A percentile compares a stretch with the other conserved stretches of the same genome.
Conservation (phyloP, 2,329 filamentous ascomycete genomes). For the Thielaviopsis punctulata region DNA sequence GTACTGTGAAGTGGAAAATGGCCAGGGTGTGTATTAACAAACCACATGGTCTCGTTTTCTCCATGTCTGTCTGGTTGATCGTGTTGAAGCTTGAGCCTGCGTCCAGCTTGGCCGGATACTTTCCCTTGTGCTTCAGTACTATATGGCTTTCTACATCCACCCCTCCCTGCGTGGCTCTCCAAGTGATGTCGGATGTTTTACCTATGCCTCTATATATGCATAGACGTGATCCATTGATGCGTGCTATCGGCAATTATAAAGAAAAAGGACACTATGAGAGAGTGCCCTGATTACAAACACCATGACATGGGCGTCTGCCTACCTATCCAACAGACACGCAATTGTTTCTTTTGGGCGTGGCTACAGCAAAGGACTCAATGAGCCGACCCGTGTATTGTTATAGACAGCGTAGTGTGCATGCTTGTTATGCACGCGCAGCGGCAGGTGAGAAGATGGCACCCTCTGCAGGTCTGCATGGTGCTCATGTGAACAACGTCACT, state of each 20-base stretch:
- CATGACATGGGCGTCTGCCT: neutral
- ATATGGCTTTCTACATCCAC: neutral
- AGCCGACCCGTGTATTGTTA: neutral
- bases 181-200: neutral
- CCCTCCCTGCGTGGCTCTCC: neutral
- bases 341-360: neutral
- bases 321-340: neutral
- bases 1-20: neutral
- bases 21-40: too few relatives aligned
- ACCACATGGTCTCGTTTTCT: neutral
- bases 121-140: neutral
- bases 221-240: neutral
- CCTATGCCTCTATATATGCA: neutral
- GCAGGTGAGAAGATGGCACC: constrained; percentile 7
- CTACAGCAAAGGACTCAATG: neutral
- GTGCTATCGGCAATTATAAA: neutral
- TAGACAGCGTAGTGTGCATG: neutral
- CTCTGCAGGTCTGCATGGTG: constrained; percentile 12
- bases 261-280: neutral
- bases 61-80: neutral
- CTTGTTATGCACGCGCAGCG: constrained; percentile 3
- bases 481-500: constrained; percentile 22
- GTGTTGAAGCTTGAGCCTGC: neutral
- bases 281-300: neutral
- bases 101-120: neutral